These are phyloP conservation scores for Collybia mongolica DNA, from an alignment of 768 basidiomycete genomes.

Conservation along the genomic window DNA sequence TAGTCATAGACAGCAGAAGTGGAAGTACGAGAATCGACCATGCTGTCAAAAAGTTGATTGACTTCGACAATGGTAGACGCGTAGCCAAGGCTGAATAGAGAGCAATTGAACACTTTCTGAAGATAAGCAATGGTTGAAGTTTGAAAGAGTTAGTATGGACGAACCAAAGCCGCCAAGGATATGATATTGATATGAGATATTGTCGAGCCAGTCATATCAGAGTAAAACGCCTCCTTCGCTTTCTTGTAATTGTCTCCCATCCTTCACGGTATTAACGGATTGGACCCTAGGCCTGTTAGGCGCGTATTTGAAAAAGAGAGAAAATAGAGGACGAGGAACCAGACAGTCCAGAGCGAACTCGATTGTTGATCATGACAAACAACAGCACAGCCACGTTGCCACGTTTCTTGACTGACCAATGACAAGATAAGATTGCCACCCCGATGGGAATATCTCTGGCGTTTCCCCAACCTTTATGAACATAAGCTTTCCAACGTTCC, in stretches of 20 bases:
- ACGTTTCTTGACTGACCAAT: no score
- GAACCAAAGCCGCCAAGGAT: conserved; percentile 39
- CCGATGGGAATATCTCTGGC: no score
- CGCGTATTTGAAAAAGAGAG: background rate
- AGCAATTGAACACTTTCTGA: conserved; percentile 61
- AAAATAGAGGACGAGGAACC: no score
- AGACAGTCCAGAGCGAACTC: no score
- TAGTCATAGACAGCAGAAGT: conserved; percentile 78
- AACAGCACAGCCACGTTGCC: no score
- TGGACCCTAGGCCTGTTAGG: background rate
- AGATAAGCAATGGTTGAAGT: conserved; percentile 1
- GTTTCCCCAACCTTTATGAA: no score
- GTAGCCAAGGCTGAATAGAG: conserved; percentile 63
- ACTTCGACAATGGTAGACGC: conserved; percentile 37
- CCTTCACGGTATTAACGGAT: background rate
- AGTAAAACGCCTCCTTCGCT: conserved; percentile 82
- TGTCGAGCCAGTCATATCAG: conserved; percentile 69
- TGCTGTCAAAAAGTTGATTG: conserved; percentile 44
- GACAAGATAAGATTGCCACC: no score
- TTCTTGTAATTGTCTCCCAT: conserved; percentile 55
- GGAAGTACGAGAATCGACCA: conserved; percentile 72
- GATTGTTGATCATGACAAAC: no score
- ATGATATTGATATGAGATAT: conserved; percentile 68
- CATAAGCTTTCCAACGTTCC: no score
- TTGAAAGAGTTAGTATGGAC: conserved; percentile 7